Evolutionary conservation across 2,329 filamentous ascomycete genomes (phyloP).

Genomic region (Trichoderma breve): DNA sequence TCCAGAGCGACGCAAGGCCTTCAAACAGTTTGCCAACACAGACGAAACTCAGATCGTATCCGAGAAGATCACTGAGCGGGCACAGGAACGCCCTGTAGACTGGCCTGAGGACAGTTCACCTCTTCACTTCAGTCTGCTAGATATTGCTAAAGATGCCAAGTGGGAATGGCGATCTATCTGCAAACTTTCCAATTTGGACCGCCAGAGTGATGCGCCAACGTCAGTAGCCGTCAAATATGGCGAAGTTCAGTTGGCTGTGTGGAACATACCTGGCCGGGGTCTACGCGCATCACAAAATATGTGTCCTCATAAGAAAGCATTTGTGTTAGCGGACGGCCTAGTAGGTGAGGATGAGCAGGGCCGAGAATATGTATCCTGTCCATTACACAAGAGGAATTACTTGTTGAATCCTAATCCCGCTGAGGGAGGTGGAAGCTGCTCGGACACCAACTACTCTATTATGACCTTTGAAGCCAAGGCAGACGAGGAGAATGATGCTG

Average conservation of each 20-base stretch:
- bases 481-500: slow-evolving; percentile 69
- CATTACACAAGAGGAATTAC: slow-evolving; percentile 84
- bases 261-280: slow-evolving; percentile 70
- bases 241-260: slow-evolving; percentile 85
- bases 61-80: slow-evolving; percentile 69
- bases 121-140: slow-evolving; percentile 68
- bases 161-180: slow-evolving; percentile 77
- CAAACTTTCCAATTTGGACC: slow-evolving; percentile 65
- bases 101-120: slow-evolving; percentile 69
- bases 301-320: slow-evolving; percentile 90
- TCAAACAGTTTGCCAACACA: slow-evolving; percentile 84
- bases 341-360: slow-evolving; percentile 61
- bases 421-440: slow-evolving; percentile 59
- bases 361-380: slow-evolving; percentile 63
- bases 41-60: slow-evolving; percentile 65
- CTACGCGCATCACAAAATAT: slow-evolving; percentile 91
- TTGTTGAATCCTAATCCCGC: slow-evolving; percentile 65
- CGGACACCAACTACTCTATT: slow-evolving; percentile 70
- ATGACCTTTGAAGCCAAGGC: slow-evolving; percentile 79
- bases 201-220: slow-evolving; percentile 35
- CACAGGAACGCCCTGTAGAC: slow-evolving; percentile 71
- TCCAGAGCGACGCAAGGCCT: slow-evolving; percentile 65
- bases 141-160: slow-evolving; percentile 56
- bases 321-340: slow-evolving; percentile 82
- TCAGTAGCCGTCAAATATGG: slow-evolving; percentile 74